phyloP scores from a whole-genome alignment of 345 rosid species.

The Nasturtium officinale region DNA sequence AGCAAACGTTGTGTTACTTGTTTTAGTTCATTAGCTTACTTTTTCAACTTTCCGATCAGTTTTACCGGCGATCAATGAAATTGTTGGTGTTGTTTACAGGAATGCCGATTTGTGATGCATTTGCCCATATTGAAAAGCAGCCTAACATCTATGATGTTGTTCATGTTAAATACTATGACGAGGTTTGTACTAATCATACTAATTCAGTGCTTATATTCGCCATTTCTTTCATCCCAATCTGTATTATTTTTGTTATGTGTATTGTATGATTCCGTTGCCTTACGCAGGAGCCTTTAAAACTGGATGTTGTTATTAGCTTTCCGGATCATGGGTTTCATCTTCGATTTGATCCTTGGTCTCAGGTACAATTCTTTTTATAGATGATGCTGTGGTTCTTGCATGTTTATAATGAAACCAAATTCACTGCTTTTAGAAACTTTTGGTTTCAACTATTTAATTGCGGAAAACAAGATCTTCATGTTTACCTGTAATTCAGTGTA shows the following conservation, averaged over 20 bases:
- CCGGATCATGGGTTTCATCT: conserved; percentile 99
- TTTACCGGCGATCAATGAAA: conserved; percentile 22
- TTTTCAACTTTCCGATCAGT: conserved; percentile 21
- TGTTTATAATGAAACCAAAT: conserved; percentile 1
- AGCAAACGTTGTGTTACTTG: not conserved
- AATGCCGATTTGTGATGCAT: conserved; percentile 94
- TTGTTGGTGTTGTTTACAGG: conserved; percentile 51
- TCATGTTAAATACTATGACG: conserved; percentile 86
- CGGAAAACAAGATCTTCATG: not conserved
- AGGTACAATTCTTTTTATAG: conserved; percentile 50
- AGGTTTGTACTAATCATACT: conserved; percentile 56
- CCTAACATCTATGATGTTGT: conserved; percentile 95
- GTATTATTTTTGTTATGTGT: not conserved
- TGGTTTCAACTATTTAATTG: conserved; percentile 9
- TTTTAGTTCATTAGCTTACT: conserved; percentile 1
- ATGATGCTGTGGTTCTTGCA: not conserved
- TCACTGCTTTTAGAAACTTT: conserved; percentile 2
- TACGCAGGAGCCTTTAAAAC: conserved; percentile 79
- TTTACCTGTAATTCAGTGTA: not conserved
- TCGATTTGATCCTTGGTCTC: conserved; percentile 99
- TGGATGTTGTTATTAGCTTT: conserved; percentile 91
- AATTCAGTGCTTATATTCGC: conserved; percentile 2
- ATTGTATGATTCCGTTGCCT: conserved; percentile 3
- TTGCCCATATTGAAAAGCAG: conserved; percentile 88
- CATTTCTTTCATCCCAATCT: not conserved